Evolutionary conservation across 371 early-diverging fungal genomes (phyloP).

Genomic region (Mortierella sp.): DNA sequence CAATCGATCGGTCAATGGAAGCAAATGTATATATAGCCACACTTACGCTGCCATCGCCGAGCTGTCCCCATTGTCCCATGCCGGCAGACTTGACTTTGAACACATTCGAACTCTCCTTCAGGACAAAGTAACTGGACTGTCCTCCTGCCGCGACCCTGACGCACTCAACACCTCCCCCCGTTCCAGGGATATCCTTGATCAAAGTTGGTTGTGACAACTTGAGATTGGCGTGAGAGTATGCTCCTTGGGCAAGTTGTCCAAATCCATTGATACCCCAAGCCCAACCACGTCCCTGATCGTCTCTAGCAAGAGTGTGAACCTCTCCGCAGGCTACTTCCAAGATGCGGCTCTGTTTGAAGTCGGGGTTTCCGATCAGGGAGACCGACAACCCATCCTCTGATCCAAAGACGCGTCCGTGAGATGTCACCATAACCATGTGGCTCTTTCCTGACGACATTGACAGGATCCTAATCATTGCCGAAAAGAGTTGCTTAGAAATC

Average conservation of each 20-base stretch:
- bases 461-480: slow-evolving; percentile 15
- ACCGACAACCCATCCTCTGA: slow-evolving; percentile 53
- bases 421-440: slow-evolving; percentile 89
- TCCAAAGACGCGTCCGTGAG: slow-evolving; percentile 77
- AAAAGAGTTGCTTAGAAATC: not conserved
- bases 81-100: slow-evolving; percentile 55
- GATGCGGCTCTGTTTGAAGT: slow-evolving; percentile 28
- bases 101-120: slow-evolving; percentile 29
- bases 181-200: slow-evolving; percentile 37
- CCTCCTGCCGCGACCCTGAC: slow-evolving; percentile 59
- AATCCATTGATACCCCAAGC: slow-evolving; percentile 57
- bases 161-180: slow-evolving; percentile 24
- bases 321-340: slow-evolving; percentile 57
- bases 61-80: slow-evolving; percentile 61
- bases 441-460: slow-evolving; percentile 91
- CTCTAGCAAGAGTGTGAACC: slow-evolving; percentile 52
- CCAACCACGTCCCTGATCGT: slow-evolving; percentile 55
- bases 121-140: slow-evolving; percentile 53
- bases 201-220: slow-evolving; percentile 41
- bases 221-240: slow-evolving; percentile 44
- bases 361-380: slow-evolving; percentile 27
- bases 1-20: not conserved
- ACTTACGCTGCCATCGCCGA: slow-evolving; percentile 57
- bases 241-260: slow-evolving; percentile 58
- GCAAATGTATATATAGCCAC: not conserved